Base-by-base conservation (phyloP, 1,284 basidiomycete species). In the Ganoderma leucocontextum region DNA sequence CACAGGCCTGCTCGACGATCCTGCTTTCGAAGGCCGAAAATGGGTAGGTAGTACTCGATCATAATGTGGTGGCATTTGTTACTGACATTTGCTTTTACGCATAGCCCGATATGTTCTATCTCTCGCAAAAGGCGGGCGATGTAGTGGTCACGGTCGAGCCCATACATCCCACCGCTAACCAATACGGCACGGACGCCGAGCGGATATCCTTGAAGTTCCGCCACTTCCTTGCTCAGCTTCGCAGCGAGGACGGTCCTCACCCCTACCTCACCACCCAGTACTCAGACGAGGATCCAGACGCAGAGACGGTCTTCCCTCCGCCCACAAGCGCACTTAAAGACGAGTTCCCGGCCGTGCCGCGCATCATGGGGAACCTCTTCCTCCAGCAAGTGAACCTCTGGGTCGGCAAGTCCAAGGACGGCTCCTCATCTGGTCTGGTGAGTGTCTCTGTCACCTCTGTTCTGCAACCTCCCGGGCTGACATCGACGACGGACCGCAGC, bases 201-300 rank as follows among this genome's bases (percentile, higher is more conserved):
- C 73, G 79, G 15, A 59, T 77, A 4, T 60, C 74, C 0, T 73
- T 76, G 71, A 63, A 66, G 3, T 79, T 80, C 70, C 68, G 70
- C 36, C 75, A 78, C 0, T 79, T 79, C 60, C 67, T 79, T 4
- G 17, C 49, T 13, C 73, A 75, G 3, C 68, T 78, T 35, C 33
- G 70, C 22, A 66, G 22, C 2, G 70, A 75, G 1, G 66, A 72
- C 3, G 77, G 75, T 2, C 75, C 77, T 0, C 62, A 76, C 29
- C 74, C 74, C 12, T 80, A 80, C 62, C 73, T 80, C 15, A 80
- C 79, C 22, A 80, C 79, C 2, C 78, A 80, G 63, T 80, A 80
- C 59, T 73, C 78, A 0, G 77, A 76, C 4, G 74, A 76, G 35
- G 78, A 78, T 6, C 67, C 72, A 53, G 77, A 78, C 55, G 69